These are phyloP conservation scores for Saccharomycopsis sp. DNA, from an alignment of 805 yeast genomes.

Conservation along the genomic window DNA sequence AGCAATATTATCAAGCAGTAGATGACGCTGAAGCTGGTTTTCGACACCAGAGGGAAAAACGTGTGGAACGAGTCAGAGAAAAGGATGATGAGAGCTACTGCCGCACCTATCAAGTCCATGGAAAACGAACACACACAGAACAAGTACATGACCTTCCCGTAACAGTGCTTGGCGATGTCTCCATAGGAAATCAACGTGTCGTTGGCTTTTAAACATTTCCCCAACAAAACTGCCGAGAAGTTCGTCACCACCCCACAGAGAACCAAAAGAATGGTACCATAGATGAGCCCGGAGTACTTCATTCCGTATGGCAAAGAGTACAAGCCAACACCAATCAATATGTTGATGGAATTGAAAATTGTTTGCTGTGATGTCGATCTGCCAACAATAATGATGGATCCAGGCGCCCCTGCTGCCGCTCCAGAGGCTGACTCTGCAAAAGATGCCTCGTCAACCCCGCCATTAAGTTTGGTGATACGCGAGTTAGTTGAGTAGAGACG, in stretches of 20 bases:
- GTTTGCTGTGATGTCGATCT: conserved; percentile 69
- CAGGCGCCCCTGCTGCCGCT: conserved; percentile 6
- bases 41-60: conserved; percentile 37
- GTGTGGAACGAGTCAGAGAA: conserved; percentile 55
- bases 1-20: conserved; percentile 36
- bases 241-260: conserved; percentile 44
- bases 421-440: neutral
- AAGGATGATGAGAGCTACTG: conserved; percentile 47
- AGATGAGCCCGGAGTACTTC: conserved; percentile 59
- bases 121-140: conserved; percentile 44
- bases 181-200: conserved; percentile 46
- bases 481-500: conserved; percentile 14
- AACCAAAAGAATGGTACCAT: conserved; percentile 39
- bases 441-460: neutral
- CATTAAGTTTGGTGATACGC: conserved; percentile 10
- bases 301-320: conserved; percentile 68
- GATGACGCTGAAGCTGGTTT: conserved; percentile 35
- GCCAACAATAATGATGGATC: conserved; percentile 24
- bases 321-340: conserved; percentile 69
- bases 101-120: conserved; percentile 55
- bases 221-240: conserved; percentile 48
- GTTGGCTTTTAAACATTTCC: conserved; percentile 37
- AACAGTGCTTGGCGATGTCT: conserved; percentile 47
- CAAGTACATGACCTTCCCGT: conserved; percentile 39
- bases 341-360: conserved; percentile 69